Evolutionary conservation across 805 yeast species (phyloP).

Genomic region (Cyberlindnera sargentensis): DNA sequence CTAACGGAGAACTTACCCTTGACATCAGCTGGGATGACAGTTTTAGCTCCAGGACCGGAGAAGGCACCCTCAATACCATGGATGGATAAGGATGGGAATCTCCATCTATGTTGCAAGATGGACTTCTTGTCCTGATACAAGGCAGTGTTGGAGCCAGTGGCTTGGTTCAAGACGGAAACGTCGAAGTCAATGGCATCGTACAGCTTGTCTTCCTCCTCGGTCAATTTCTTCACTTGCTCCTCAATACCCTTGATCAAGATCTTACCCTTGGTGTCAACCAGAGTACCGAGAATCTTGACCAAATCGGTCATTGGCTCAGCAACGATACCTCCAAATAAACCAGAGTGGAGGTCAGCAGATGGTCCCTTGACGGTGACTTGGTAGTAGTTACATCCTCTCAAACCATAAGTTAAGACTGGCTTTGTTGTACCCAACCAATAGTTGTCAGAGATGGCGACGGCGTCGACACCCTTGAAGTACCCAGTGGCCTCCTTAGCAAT

Average conservation of each 20-base stretch:
- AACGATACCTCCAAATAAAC: constrained; percentile 94
- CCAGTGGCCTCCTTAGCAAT: constrained; percentile 69
- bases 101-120: constrained; percentile 97
- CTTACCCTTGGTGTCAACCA: constrained; percentile 78
- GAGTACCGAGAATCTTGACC: constrained; percentile 62
- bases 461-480: constrained; percentile 85
- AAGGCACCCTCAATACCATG: constrained; percentile 99
- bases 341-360: constrained; percentile 94
- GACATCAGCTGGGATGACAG: constrained; percentile 95
- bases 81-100: constrained; percentile 90
- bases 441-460: constrained; percentile 94
- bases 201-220: constrained; percentile 67
- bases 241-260: constrained; percentile 81
- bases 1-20: constrained; percentile 93
- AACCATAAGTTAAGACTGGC: constrained; percentile 95
- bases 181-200: constrained; percentile 85
- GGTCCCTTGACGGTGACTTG: constrained; percentile 82
- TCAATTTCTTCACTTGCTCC: constrained; percentile 94
- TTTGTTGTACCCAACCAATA: constrained; percentile 98
- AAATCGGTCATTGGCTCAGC: constrained; percentile 98
- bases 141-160: constrained; percentile 83
- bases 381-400: constrained; percentile 95
- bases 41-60: constrained; percentile 91
- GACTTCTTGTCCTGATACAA: constrained; percentile 71
- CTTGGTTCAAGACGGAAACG: constrained; percentile 76